Percentiles rank a stretch among this genome's conserved stretches.
phyloP scores from a whole-genome alignment of 176 grass and related monocot genomes.

The Carex kokanica region DNA sequence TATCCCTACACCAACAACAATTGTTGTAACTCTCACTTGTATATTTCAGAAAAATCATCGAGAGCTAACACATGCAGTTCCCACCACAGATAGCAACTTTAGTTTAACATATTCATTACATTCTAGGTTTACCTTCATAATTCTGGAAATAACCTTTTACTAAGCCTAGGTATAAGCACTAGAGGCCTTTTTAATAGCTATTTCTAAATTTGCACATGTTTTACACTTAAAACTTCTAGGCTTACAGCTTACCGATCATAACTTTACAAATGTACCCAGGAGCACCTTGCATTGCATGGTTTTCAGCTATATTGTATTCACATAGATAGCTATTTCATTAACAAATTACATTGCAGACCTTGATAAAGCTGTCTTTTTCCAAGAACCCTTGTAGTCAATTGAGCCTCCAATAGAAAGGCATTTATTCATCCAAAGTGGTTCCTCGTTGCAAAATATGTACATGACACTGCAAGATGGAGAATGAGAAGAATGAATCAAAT shows the following conservation, averaged over 20 bases:
- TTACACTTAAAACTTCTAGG: neutral
- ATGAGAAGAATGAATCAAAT: neutral
- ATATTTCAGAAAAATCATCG: neutral
- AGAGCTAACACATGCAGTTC: neutral
- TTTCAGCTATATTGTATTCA: too few species aligned
- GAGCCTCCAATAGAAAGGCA: slow-evolving; percentile 72
- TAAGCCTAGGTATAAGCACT: neutral
- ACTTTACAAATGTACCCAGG: neutral
- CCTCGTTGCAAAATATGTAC: slow-evolving; percentile 98
- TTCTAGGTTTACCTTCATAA: neutral
- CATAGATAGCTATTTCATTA: neutral
- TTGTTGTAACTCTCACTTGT: neutral
- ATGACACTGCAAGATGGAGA: slow-evolving; percentile 56
- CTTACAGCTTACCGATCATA: neutral
- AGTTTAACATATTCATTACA: neutral
- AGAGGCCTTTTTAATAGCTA: neutral
- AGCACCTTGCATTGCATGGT: neutral
- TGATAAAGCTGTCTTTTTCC: slow-evolving; percentile 64
- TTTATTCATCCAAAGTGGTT: slow-evolving; percentile 97
- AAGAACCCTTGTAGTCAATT: slow-evolving; percentile 74
- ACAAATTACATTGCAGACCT: slow-evolving; percentile 45
- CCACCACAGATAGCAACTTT: neutral
- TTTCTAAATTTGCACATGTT: neutral
- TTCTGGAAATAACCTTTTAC: neutral
- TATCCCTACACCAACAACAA: slow-evolving; percentile 54